Evolutionary conservation across 257 asterid genomes (phyloP).

Genomic region (Gardenia jasminoides): DNA sequence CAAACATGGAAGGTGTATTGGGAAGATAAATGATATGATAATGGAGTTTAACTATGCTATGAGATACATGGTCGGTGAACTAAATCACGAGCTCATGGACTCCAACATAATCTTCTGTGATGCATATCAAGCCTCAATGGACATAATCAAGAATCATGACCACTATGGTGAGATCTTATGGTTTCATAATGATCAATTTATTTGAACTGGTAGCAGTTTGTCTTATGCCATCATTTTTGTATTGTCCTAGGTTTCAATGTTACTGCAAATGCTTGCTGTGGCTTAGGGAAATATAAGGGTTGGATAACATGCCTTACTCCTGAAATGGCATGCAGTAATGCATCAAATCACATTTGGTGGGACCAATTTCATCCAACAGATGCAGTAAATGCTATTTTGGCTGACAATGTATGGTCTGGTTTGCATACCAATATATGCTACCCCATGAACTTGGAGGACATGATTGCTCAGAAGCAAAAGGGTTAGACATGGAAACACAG

Average conservation of each 20-base stretch:
- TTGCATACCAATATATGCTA: conserved; percentile 69
- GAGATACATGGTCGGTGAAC: conserved; percentile 74
- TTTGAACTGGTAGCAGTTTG: background rate
- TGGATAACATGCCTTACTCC: conserved; percentile 71
- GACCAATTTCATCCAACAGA: conserved; percentile 94
- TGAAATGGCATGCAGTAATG: conserved; percentile 79
- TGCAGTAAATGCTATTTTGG: conserved; percentile 70
- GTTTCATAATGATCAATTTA: background rate
- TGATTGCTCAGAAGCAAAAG: conserved; percentile 42
- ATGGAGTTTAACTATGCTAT: conserved; percentile 71
- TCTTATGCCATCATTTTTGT: conserved; percentile 8
- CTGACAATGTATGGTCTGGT: conserved; percentile 82
- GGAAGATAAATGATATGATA: conserved; percentile 69
- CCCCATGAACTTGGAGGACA: conserved; percentile 79
- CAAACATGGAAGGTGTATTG: conserved; percentile 56
- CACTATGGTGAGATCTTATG: conserved; percentile 59
- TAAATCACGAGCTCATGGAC: conserved; percentile 53
- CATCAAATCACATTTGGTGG: conserved; percentile 86
- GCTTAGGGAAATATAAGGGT: conserved; percentile 71
- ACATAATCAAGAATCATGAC: conserved; percentile 63
- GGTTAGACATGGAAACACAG: conserved; percentile 11
- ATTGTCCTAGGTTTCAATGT: conserved; percentile 56
- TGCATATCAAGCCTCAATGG: conserved; percentile 85
- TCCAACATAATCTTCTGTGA: conserved; percentile 79
- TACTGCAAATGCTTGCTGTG: conserved; percentile 86